A percentile compares a stretch with the other conserved stretches of the same genome.
Conservation (phyloP, 2,329 filamentous ascomycete species). For the Didymella exigua region DNA sequence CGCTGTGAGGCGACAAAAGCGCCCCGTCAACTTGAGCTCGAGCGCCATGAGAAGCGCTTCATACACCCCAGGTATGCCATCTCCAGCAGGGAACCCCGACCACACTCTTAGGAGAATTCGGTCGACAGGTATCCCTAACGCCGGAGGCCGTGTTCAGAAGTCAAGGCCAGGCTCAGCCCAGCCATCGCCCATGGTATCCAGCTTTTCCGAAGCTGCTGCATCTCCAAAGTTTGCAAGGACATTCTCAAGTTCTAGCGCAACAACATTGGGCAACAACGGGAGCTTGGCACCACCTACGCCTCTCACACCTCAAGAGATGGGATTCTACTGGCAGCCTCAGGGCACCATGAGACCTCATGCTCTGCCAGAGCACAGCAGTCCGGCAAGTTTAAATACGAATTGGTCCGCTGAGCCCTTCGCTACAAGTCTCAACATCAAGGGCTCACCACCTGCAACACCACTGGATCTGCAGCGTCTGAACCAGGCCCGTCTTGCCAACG, state of each 20-base stretch:
- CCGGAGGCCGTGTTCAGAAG: conserved; percentile 55
- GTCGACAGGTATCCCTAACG: conserved; percentile 53
- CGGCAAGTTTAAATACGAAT: conserved; percentile 43
- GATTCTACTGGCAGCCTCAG: conserved; percentile 51
- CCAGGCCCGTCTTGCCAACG: conserved; percentile 39
- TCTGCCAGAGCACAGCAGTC: conserved; percentile 48
- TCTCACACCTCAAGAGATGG: conserved; percentile 51
- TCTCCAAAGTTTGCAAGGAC: conserved; percentile 53
- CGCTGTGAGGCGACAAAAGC: conserved; percentile 50
- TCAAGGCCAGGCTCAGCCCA: conserved; percentile 52
- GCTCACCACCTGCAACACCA: conserved; percentile 56
- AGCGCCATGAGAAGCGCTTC: conserved; percentile 51
- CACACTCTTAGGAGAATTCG: conserved; percentile 55
- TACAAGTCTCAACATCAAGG: conserved; percentile 39
- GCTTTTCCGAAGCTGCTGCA: conserved; percentile 55
- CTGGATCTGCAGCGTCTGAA: conserved; percentile 40
- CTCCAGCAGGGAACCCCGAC: conserved; percentile 47
- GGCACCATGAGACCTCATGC: conserved; percentile 36
- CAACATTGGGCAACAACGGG: conserved; percentile 43
- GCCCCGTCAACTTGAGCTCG: conserved; percentile 48
- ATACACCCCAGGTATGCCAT: conserved; percentile 49
- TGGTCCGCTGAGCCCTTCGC: conserved; percentile 48
- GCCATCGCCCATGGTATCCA: conserved; percentile 54
- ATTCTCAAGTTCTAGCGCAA: conserved; percentile 45
- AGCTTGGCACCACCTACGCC: conserved; percentile 57